Percentiles rank a stretch among this genome's conserved stretches.
Evolutionary conservation across 441 rosid species (phyloP).

Genomic region (Breynia disticha): DNA sequence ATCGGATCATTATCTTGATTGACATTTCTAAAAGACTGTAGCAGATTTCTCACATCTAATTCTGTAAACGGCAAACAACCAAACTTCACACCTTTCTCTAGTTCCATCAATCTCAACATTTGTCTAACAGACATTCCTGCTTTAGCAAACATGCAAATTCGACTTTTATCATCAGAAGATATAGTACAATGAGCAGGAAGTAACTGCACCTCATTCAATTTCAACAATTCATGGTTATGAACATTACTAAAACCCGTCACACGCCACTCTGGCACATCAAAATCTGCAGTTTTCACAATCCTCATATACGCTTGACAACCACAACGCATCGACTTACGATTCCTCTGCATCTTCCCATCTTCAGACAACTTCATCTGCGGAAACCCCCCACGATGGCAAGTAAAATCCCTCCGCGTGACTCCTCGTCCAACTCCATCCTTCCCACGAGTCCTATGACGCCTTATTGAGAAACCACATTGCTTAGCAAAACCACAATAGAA

Average conservation of each 20-base stretch:
- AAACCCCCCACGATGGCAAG: conserved; percentile 64
- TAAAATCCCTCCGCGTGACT: conserved; percentile 55
- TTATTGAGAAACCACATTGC: conserved; percentile 59
- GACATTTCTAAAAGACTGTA: conserved; percentile 48
- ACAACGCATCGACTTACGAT: conserved; percentile 51
- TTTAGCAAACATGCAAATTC: conserved; percentile 55
- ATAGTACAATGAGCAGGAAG: conserved; percentile 44
- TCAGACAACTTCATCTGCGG: conserved; percentile 49
- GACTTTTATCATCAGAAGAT: conserved; percentile 44
- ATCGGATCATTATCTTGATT: conserved; percentile 40
- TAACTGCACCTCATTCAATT: conserved; percentile 30
- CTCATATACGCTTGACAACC: conserved; percentile 57
- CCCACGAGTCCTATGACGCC: conserved; percentile 53
- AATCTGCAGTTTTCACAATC: conserved; percentile 51
- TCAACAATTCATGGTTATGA: conserved; percentile 52
- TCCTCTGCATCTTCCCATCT: conserved; percentile 56
- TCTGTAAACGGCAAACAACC: conserved; percentile 61
- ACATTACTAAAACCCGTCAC: conserved; percentile 52
- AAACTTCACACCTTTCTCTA: conserved; percentile 59
- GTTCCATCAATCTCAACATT: conserved; percentile 59
- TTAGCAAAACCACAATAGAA: conserved; percentile 60
- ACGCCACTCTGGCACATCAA: conserved; percentile 59
- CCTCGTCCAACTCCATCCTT: conserved; percentile 65
- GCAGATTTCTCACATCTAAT: conserved; percentile 51
- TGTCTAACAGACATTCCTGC: conserved; percentile 72